Percentiles rank a stretch among this genome's conserved stretches.
Evolutionary conservation across 2,329 filamentous ascomycete species (phyloP).

Genomic region (Ceratocystis eucalypticola): DNA sequence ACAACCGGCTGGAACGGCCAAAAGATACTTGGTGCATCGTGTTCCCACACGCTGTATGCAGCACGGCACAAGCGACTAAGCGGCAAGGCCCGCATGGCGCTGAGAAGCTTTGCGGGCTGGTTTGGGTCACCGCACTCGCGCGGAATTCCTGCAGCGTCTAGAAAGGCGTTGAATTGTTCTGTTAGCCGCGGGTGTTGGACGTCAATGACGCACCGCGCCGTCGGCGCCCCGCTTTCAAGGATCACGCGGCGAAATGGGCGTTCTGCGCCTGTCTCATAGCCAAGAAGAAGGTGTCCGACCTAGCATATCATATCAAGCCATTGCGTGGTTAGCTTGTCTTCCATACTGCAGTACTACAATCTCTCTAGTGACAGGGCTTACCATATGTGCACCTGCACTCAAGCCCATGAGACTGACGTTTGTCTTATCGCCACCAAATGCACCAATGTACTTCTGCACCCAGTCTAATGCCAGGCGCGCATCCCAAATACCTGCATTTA

Average conservation of each 20-base stretch:
- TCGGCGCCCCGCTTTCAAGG: constrained; percentile 44
- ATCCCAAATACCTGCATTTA: constrained; percentile 53
- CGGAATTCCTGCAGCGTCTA: background rate
- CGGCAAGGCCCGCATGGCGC: constrained; percentile 30
- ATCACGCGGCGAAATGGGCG: constrained; percentile 41
- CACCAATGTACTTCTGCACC: constrained; percentile 45
- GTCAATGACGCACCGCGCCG: constrained; percentile 39
- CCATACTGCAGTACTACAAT: background rate
- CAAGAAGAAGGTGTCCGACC: constrained; percentile 56
- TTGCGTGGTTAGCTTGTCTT: constrained; percentile 16
- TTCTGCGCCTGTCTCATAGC: constrained; percentile 29
- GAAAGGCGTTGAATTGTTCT: constrained; percentile 41
- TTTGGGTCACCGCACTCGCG: constrained; percentile 24
- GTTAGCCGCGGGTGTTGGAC: constrained; percentile 44
- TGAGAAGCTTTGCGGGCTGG: constrained; percentile 29
- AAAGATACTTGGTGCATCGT: constrained; percentile 26
- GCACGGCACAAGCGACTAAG: constrained; percentile 23
- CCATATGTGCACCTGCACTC: constrained; percentile 50
- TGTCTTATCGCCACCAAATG: constrained; percentile 45
- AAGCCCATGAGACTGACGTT: constrained; percentile 49
- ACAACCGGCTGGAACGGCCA: constrained; percentile 60
- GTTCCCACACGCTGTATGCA: constrained; percentile 1
- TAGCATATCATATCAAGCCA: constrained; percentile 23
- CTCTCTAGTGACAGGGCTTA: constrained; percentile 24
- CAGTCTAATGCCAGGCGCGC: constrained; percentile 46